Base-by-base conservation (phyloP, 345 rosid genomes). In the Litchi chinensis region DNA sequence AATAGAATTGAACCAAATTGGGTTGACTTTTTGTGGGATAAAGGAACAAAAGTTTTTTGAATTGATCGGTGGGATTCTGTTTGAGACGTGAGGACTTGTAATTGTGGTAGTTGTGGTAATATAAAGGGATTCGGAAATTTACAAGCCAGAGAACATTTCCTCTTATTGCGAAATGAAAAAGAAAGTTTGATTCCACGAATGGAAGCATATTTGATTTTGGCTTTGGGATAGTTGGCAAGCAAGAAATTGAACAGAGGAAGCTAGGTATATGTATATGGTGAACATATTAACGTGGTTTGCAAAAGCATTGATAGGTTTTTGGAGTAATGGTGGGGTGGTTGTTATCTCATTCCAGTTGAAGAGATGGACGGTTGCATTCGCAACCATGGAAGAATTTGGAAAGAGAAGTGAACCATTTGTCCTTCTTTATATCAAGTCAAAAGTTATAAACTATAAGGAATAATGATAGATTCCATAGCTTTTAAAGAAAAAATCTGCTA, bases 21-120 rank as follows among this genome's bases (percentile, higher is more conserved):
- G 21, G 39, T 11, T 19, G 52, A 19, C 64, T 0, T 50, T 75
- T 50, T 65, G 15, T 11, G 48, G 7, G 2, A 15, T 15, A 21
- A 26, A 15, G 26, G 15, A 3, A 28, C 39, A 65, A 26, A n/a
- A 1, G 0, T 46, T 60, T 60, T 65, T 75, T 48, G 28, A 65
- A 65, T 18, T 65, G 78, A 44, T 10, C 50, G n/a, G 48, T 75
- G n/a, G 0, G 71, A 65, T 65, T 75, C 46, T 59, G 50, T 19
- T 22, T 67, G 39, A 67, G 79, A 76, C 73, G 43, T 76, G 79
- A 76, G 66, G 22, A 66, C 22, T 39, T 76, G 65, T 67, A 22
- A 10, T 57, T 37, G 52, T 57, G n/a, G n/a, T n/a, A n/a, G n/a
- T n/a, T n/a, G n/a, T n/a, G 28, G 37, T 57, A 37, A 57, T 21